Evolutionary conservation across 1,284 basidiomycete genomes (phyloP).

Genomic region (Inonotus hispidus): DNA sequence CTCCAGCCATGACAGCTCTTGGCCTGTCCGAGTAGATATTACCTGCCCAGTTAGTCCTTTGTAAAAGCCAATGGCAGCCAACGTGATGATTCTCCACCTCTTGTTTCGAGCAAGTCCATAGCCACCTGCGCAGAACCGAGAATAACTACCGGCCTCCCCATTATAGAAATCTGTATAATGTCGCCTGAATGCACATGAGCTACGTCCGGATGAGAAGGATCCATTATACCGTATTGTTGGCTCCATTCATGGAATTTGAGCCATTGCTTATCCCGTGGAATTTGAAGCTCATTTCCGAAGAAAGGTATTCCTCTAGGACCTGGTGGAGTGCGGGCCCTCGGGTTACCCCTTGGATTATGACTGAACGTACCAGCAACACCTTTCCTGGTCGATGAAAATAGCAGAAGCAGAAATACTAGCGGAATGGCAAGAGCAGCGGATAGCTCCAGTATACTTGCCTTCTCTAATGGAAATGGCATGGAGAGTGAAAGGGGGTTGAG

Average conservation of each 20-base stretch:
- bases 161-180: conserved; percentile 7
- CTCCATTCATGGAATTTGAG: conserved; percentile 17
- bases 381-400: no score
- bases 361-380: no score
- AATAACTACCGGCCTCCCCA: conserved; percentile 26
- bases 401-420: no score
- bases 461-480: no score
- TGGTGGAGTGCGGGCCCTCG: neutral
- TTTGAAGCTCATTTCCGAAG: conserved; percentile 19
- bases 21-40: conserved; percentile 39
- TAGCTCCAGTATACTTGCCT: no score
- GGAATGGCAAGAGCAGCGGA: no score
- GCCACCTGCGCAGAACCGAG: conserved; percentile 27
- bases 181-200: neutral
- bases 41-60: conserved; percentile 21
- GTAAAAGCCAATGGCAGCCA: neutral
- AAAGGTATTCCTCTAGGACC: conserved; percentile 15
- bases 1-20: conserved; percentile 35
- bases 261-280: conserved; percentile 18
- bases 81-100: conserved; percentile 1
- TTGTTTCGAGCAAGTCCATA: conserved; percentile 27
- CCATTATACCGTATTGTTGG: conserved; percentile 7
- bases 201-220: neutral
- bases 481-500: neutral
- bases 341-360: no score